phyloP scores from a whole-genome alignment of 257 asterid genomes.

The Salvia splendens region DNA sequence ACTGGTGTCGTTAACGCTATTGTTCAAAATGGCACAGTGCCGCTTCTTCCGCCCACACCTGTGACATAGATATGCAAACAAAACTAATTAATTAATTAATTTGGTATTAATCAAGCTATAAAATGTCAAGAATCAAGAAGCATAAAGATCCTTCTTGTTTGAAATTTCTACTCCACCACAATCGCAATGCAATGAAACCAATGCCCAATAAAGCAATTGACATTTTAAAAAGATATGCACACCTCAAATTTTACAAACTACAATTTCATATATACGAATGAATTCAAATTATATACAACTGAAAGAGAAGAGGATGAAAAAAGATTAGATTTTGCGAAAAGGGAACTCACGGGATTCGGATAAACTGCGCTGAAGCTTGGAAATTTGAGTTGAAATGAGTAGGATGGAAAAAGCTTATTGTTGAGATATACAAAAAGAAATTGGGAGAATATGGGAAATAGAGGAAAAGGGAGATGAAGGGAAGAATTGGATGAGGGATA shows the following conservation, averaged over 20 bases:
- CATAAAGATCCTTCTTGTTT: no score
- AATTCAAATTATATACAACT: background rate
- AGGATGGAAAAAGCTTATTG: background rate
- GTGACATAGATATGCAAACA: conserved; percentile 33
- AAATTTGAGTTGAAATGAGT: conserved; percentile 6
- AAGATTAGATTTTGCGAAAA: background rate
- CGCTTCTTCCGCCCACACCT: conserved; percentile 14
- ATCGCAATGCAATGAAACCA: no score
- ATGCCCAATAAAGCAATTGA: no score
- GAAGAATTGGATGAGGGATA: conserved; percentile 15
- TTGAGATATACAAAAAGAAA: background rate
- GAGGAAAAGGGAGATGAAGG: background rate
- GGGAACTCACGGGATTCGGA: conserved; percentile 33
- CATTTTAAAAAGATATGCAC: no score
- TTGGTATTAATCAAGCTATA: background rate
- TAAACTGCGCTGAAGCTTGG: background rate
- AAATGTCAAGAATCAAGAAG: background rate
- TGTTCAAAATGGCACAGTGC: conserved; percentile 36
- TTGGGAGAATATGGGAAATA: background rate
- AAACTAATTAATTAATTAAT: background rate
- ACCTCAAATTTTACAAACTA: no score
- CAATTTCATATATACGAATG: background rate
- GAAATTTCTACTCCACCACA: no score
- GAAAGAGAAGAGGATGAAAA: background rate
- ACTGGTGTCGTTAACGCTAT: conserved; percentile 5